These are phyloP conservation scores for Trichoderma brevicompactum DNA, from an alignment of 2,329 filamentous ascomycete genomes.

Conservation along the genomic window DNA sequence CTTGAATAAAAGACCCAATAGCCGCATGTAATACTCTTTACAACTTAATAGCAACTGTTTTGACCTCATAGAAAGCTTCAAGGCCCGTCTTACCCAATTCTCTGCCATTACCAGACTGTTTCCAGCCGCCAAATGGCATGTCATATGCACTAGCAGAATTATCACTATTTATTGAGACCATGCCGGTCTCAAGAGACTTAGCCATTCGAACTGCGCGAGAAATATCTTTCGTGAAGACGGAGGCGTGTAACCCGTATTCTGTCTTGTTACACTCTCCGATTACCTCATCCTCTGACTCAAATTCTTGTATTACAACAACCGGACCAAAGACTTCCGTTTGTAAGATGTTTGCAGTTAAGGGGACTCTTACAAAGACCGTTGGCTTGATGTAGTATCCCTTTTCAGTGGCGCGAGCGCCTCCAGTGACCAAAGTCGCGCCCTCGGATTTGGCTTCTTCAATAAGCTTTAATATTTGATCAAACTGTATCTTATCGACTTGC, in stretches of 20 bases:
- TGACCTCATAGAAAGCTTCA: conserved; percentile 45
- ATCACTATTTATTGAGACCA: conserved; percentile 43
- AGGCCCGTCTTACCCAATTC: conserved; percentile 50
- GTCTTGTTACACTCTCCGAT: conserved; percentile 44
- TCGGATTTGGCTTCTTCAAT: conserved; percentile 44
- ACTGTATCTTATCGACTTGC: conserved; percentile 63
- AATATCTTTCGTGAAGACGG: conserved; percentile 60
- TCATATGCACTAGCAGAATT: conserved; percentile 32
- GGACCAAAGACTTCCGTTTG: conserved; percentile 41
- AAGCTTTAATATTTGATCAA: conserved; percentile 65
- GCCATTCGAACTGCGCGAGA: conserved; percentile 37
- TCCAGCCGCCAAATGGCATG: conserved; percentile 52
- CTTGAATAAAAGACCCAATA: not conserved
- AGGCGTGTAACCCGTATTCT: conserved; percentile 56
- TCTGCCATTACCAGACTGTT: conserved; percentile 62
- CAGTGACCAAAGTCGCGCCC: conserved; percentile 30
- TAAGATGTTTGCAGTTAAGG: conserved; percentile 35
- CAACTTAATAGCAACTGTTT: conserved; percentile 34
- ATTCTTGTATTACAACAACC: conserved; percentile 37
- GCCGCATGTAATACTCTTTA: not conserved
- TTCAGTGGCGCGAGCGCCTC: conserved; percentile 25
- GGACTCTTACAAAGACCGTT: conserved; percentile 39
- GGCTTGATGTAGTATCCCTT: conserved; percentile 39
- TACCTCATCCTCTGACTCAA: conserved; percentile 38
- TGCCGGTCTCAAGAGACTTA: conserved; percentile 56